Percentiles rank a stretch among this genome's conserved stretches.
Conservation (phyloP, 2,329 filamentous ascomycete genomes). For the Penicillium sp. region DNA sequence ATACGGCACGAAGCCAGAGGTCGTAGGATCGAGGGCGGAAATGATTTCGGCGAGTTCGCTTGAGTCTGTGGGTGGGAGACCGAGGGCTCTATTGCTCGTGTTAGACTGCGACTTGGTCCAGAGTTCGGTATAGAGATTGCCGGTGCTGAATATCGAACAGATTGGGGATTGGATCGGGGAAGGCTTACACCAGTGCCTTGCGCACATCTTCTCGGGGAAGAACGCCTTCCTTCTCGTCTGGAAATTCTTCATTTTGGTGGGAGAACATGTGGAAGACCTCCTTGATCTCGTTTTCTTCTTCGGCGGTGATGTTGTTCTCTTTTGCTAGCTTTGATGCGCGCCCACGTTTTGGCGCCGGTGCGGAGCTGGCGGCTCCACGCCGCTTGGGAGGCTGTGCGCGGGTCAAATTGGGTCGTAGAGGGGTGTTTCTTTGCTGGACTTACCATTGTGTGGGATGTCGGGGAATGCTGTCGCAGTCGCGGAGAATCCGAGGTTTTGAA, state of each 20-base stretch:
- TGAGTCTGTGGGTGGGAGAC: conserved; percentile 64
- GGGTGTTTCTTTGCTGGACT: not conserved
- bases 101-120: not conserved
- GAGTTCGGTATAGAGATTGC: not conserved
- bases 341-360: conserved; percentile 36
- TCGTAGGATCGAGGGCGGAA: conserved; percentile 78
- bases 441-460: conserved; percentile 3
- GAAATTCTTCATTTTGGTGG: conserved; percentile 56
- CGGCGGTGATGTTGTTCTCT: conserved; percentile 80
- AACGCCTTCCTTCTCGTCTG: conserved; percentile 71
- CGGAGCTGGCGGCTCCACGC: conserved; percentile 31
- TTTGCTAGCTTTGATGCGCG: conserved; percentile 87
- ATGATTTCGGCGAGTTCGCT: conserved; percentile 75
- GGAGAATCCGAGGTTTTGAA: not conserved
- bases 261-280: conserved; percentile 87
- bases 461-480: not conserved
- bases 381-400: conserved; percentile 39
- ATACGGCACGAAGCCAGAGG: conserved; percentile 75
- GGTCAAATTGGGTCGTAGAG: not conserved
- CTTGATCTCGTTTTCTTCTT: conserved; percentile 85
- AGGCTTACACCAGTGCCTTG: conserved; percentile 69
- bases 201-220: conserved; percentile 68
- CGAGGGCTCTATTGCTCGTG: conserved; percentile 66
- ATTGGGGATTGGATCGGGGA: not conserved
- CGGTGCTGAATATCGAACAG: not conserved